A percentile compares a stretch with the other conserved stretches of the same genome.
Evolutionary conservation across 2,329 filamentous ascomycete species (phyloP).

Genomic region (Alternaria brassicicola): DNA sequence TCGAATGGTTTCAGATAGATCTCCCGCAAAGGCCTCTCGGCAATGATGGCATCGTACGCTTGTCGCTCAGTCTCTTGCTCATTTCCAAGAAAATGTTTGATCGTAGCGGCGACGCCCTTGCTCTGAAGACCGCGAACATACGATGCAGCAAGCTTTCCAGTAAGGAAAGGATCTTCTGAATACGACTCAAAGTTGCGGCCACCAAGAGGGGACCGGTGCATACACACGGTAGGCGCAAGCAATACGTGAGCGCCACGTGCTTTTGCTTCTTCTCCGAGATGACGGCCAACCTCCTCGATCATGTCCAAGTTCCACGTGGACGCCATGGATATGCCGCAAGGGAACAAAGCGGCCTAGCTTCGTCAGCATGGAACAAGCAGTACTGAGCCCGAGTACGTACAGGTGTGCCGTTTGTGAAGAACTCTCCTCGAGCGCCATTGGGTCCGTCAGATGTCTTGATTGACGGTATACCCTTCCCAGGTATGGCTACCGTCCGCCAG

Average conservation of each 20-base stretch:
- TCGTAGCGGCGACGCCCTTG: slow-evolving; percentile 74
- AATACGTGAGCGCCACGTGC: slow-evolving; percentile 76
- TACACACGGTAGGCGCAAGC: slow-evolving; percentile 78
- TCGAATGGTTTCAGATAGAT: slow-evolving; percentile 78
- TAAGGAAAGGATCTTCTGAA: slow-evolving; percentile 80
- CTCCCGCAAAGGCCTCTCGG: slow-evolving; percentile 70
- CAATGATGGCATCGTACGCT: slow-evolving; percentile 67
- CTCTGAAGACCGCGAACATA: slow-evolving; percentile 77
- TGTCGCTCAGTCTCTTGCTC: slow-evolving; percentile 73
- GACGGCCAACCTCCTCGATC: slow-evolving; percentile 70
- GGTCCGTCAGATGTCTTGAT: slow-evolving; percentile 72
- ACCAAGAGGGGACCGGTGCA: slow-evolving; percentile 82
- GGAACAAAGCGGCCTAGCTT: slow-evolving; percentile 73
- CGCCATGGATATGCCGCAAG: slow-evolving; percentile 78
- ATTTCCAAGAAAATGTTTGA: slow-evolving; percentile 80
- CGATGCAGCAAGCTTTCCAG: slow-evolving; percentile 73
- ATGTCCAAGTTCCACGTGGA: slow-evolving; percentile 79
- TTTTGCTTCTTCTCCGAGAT: slow-evolving; percentile 73
- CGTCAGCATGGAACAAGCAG: slow-evolving; percentile 16
- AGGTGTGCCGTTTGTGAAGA: slow-evolving; percentile 63
- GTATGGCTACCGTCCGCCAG: slow-evolving; percentile 70
- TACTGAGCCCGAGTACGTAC: slow-evolving; percentile 37
- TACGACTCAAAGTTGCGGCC: slow-evolving; percentile 88
- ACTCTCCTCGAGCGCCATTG: slow-evolving; percentile 71
- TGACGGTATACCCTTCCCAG: slow-evolving; percentile 66